Percentiles rank a stretch among this genome's conserved stretches.
Conservation (phyloP, 2,329 filamentous ascomycete species). For the Paramyrothecium roridum region DNA sequence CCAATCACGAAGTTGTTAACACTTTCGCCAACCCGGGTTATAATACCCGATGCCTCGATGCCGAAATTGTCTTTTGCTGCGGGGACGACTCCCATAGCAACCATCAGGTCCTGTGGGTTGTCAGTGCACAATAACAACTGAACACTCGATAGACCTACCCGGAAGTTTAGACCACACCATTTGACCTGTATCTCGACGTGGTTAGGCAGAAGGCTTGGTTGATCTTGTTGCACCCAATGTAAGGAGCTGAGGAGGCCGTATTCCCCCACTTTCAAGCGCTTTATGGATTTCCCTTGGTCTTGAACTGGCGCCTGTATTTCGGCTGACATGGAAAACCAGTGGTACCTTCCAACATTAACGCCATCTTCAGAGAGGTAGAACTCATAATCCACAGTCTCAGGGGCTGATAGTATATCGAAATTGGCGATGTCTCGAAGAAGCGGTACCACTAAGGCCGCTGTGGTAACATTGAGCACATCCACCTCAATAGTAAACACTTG, state of each 20-base stretch:
- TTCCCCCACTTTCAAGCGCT: not conserved
- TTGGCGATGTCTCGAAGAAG: not conserved
- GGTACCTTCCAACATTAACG: not conserved
- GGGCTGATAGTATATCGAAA: not conserved
- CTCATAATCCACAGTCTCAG: not conserved
- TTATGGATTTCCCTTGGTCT: slow-evolving; percentile 12
- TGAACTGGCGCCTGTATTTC: not conserved
- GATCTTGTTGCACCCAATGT: slow-evolving; percentile 1
- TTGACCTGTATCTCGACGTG: slow-evolving; percentile 1
- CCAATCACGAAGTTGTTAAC: slow-evolving; percentile 6
- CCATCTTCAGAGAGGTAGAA: not conserved
- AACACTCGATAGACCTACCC: not conserved
- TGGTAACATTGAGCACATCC: not conserved
- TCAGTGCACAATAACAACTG: not conserved
- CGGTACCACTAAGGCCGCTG: not conserved
- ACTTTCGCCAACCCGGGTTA: slow-evolving; percentile 7
- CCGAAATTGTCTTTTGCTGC: slow-evolving; percentile 1
- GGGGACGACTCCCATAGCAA: slow-evolving; percentile 4
- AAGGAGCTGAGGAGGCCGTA: slow-evolving; percentile 1
- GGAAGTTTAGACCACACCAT: slow-evolving; percentile 1
- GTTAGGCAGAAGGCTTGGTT: not conserved
- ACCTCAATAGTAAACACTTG: not conserved
- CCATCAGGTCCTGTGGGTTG: slow-evolving; percentile 2
- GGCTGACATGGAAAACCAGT: slow-evolving; percentile 7
- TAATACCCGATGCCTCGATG: slow-evolving; percentile 16